A percentile compares a stretch with the other conserved stretches of the same genome.
These are phyloP conservation scores for Hypoxylon sp. DNA, from an alignment of 2,329 filamentous ascomycete species.

Conservation along the genomic window DNA sequence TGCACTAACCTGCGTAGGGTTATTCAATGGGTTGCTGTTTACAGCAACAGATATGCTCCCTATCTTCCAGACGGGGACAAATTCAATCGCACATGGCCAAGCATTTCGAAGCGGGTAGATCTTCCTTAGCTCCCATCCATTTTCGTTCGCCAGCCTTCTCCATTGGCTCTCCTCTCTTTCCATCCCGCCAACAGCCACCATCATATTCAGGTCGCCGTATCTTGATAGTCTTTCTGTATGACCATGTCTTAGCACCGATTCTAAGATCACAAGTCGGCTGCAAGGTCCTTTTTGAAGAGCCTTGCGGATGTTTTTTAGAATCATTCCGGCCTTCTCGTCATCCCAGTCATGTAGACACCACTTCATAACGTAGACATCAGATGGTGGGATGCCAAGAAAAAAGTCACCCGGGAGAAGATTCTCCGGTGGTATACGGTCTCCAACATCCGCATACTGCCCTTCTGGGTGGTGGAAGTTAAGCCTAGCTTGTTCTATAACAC, in stretches of 20 bases:
- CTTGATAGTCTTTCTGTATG: constrained; percentile 44
- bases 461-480: constrained; percentile 40
- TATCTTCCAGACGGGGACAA: not conserved
- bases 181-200: constrained; percentile 47
- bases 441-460: constrained; percentile 42
- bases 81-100: constrained; percentile 39
- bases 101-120: constrained; percentile 36
- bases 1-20: no score
- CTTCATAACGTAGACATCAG: constrained; percentile 48
- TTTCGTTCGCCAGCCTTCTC: constrained; percentile 39
- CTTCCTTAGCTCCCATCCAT: constrained; percentile 44
- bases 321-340: constrained; percentile 45
- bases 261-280: constrained; percentile 49
- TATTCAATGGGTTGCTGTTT: no score
- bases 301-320: constrained; percentile 44
- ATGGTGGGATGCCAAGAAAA: constrained; percentile 46
- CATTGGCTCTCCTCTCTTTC: constrained; percentile 47
- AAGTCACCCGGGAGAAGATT: constrained; percentile 52
- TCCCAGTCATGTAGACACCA: constrained; percentile 55
- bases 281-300: constrained; percentile 41
- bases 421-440: constrained; percentile 36
- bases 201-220: constrained; percentile 55
- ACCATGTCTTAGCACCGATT: constrained; percentile 48
- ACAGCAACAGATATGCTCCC: no score
- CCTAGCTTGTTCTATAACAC: constrained; percentile 47